phyloP scores from a whole-genome alignment of 2,329 filamentous ascomycete genomes.

The Penicillium rolfsii region DNA sequence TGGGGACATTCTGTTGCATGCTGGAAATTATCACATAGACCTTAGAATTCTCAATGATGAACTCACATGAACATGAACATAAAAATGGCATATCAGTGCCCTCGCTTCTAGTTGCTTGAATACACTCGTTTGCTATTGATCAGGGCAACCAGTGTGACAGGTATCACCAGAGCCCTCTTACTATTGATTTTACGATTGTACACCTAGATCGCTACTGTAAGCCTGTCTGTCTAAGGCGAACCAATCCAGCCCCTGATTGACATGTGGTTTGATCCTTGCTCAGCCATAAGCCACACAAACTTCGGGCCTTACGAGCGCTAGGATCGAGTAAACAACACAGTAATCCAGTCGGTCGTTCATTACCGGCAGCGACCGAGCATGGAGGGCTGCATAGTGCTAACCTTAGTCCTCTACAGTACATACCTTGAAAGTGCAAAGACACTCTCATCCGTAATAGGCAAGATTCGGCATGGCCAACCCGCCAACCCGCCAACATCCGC shows the following conservation, averaged over 20 bases:
- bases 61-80: slow-evolving; percentile 4
- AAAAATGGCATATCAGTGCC: rapidly evolving
- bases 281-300: neutral
- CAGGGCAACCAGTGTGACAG: no score
- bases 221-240: no score
- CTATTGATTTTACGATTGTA: no score
- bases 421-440: neutral
- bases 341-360: neutral
- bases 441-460: neutral
- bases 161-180: no score
- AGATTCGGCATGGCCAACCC: neutral
- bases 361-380: neutral
- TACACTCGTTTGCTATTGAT: no score
- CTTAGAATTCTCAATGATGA: slow-evolving; percentile 6
- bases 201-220: no score
- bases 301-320: neutral
- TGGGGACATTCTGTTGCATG: neutral
- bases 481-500: slow-evolving; percentile 1
- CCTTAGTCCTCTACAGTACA: neutral
- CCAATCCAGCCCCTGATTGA: no score
- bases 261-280: neutral
- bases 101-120: no score
- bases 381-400: neutral
- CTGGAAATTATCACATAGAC: slow-evolving; percentile 3
- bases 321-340: neutral